Conservation (phyloP, 2,329 filamentous ascomycete species). For the Trichophyton rubrum region DNA sequence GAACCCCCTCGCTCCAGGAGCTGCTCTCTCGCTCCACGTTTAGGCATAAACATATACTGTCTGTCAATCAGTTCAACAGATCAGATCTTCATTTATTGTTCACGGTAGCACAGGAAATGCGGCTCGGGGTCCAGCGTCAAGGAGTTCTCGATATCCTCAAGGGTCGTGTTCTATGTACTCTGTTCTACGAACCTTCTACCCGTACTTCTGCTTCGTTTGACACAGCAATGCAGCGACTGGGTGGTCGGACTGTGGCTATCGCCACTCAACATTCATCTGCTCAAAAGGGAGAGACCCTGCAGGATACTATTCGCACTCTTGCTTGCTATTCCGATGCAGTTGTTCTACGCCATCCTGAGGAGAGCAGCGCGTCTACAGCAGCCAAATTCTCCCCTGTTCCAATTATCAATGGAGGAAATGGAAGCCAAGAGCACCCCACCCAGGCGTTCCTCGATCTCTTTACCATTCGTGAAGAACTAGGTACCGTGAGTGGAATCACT, state of each 20-base stretch:
- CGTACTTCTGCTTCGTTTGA: conserved; percentile 93
- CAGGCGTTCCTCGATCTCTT: conserved; percentile 97
- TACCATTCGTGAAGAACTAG: conserved; percentile 94
- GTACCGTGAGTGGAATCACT: conserved; percentile 85
- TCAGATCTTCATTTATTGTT: conserved; percentile 86
- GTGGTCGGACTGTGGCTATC: conserved; percentile 72
- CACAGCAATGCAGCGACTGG: conserved; percentile 94
- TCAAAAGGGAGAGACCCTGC: conserved; percentile 85
- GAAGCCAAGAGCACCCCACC: conserved; percentile 88
- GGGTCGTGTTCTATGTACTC: conserved; percentile 72
- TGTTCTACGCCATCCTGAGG: conserved; percentile 85
- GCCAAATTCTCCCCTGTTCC: conserved; percentile 81
- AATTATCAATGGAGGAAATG: conserved; percentile 94
- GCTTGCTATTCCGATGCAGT: conserved; percentile 91
- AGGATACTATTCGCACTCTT: conserved; percentile 86
- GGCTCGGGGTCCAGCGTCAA: conserved; percentile 81
- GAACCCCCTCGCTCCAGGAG: conserved; percentile 49
- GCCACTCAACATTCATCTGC: conserved; percentile 76
- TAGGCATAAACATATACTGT: conserved; percentile 80
- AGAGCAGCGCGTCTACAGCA: conserved; percentile 66
- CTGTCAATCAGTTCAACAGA: conserved; percentile 79
- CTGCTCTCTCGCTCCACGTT: conserved; percentile 71
- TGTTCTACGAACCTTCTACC: conserved; percentile 98
- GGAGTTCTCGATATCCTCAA: conserved; percentile 79
- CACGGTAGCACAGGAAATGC: conserved; percentile 96